phyloP scores from a whole-genome alignment of 2,329 filamentous ascomycete genomes.

The Cladophialophora carrionii region DNA sequence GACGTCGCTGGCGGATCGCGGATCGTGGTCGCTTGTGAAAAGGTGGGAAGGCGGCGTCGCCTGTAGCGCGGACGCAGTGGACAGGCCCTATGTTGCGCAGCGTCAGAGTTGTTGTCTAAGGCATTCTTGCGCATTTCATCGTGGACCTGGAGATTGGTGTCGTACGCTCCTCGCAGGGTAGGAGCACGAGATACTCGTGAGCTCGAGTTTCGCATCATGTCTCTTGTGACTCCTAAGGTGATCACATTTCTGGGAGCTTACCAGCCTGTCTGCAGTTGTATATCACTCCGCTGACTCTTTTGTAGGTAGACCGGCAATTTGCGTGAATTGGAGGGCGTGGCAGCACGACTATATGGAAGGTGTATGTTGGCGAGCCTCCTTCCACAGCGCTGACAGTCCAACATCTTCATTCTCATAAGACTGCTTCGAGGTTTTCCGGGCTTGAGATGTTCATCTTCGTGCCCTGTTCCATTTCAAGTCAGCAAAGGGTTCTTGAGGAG shows the following conservation, averaged over 20 bases:
- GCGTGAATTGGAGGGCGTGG: not conserved
- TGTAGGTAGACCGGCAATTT: not conserved
- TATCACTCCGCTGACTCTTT: not conserved
- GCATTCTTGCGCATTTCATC: not conserved
- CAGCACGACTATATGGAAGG: not conserved
- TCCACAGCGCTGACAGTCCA: not conserved
- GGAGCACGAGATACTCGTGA: not conserved
- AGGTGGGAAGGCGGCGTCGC: not conserved
- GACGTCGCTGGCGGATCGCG: not conserved
- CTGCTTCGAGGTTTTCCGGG: not conserved
- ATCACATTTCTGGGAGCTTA: not conserved
- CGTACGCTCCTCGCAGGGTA: not conserved
- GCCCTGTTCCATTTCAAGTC: not conserved
- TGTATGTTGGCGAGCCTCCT: not conserved
- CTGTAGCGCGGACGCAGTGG: not conserved
- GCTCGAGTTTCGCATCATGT: not conserved
- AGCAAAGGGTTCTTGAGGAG: not conserved
- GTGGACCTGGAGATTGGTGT: not conserved
- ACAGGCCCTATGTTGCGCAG: not conserved
- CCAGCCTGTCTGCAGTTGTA: not conserved
- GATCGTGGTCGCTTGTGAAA: not conserved
- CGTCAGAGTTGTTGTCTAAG: not conserved
- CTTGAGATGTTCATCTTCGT: not conserved
- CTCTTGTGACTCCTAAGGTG: not conserved
- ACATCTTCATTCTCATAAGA: not conserved